Conservation (phyloP, 2,329 filamentous ascomycete species). For the Ophiostoma ips region DNA sequence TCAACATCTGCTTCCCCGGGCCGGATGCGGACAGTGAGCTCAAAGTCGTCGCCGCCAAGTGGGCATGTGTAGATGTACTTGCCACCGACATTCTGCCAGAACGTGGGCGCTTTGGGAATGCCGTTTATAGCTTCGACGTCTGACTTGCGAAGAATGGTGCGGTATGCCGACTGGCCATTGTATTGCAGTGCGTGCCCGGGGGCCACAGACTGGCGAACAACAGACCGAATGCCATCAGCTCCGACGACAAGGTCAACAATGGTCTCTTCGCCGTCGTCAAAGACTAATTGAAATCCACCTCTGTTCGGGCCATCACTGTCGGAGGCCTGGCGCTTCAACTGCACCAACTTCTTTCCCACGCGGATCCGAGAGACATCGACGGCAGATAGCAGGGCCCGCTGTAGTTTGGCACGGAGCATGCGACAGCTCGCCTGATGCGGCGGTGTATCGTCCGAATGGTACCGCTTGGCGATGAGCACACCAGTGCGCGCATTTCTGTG, state of each 20-base stretch:
- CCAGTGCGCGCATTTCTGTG: constrained; percentile 22
- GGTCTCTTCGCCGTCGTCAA: constrained; percentile 28
- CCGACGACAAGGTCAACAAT: constrained; percentile 34
- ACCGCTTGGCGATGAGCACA: constrained; percentile 15
- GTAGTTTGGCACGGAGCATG: constrained; percentile 26
- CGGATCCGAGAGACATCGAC: constrained; percentile 29
- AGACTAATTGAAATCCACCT: constrained; percentile 27
- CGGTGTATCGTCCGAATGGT: constrained; percentile 15
- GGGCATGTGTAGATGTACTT: constrained; percentile 23
- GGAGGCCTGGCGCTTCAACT: constrained; percentile 17
- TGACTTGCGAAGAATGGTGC: constrained; percentile 18
- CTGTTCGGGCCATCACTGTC: not conserved
- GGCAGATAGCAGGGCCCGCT: constrained; percentile 32
- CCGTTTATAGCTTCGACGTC: constrained; percentile 18
- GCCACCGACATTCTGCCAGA: constrained; percentile 21
- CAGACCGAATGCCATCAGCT: constrained; percentile 37
- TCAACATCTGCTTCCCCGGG: constrained; percentile 11
- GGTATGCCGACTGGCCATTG: constrained; percentile 23
- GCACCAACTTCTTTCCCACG: constrained; percentile 29
- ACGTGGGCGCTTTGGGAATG: constrained; percentile 18
- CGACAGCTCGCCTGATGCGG: constrained; percentile 18
- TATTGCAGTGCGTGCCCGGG: constrained; percentile 31
- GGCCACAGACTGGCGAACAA: constrained; percentile 21
- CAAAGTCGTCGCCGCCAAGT: constrained; percentile 21
- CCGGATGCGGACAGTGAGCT: constrained; percentile 19